A percentile compares a stretch with the other conserved stretches of the same genome.
Evolutionary conservation across 129 eudicot genomes (phyloP).

Genomic region (Chrysanthemum seticuspe): DNA sequence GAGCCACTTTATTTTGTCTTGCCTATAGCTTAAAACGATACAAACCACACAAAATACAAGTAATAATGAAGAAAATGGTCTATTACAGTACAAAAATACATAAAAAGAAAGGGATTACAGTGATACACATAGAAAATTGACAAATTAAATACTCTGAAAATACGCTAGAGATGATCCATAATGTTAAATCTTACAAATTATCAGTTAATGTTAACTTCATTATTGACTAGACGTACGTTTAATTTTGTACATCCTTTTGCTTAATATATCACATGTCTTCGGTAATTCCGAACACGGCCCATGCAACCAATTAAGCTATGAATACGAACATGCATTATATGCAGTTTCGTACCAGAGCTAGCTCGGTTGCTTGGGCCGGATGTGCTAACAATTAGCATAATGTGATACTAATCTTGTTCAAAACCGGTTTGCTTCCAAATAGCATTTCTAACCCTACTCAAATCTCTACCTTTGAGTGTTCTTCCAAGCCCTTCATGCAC

Average conservation of each 20-base stretch:
- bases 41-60: not conserved
- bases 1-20: not conserved
- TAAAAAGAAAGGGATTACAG: not conserved
- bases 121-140: slow-evolving; percentile 10
- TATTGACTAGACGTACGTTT: slow-evolving; percentile 12
- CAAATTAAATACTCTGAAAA: slow-evolving; percentile 10
- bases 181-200: slow-evolving; percentile 28
- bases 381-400: not conserved
- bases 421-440: slow-evolving; percentile 92
- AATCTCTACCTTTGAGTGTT: slow-evolving; percentile 80
- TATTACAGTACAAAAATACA: slow-evolving; percentile 9
- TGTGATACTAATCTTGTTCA: slow-evolving; percentile 36
- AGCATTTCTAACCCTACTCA: slow-evolving; percentile 86
- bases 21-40: not conserved
- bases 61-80: not conserved
- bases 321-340: too few species aligned
- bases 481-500: slow-evolving; percentile 88
- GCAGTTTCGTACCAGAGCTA: too few species aligned
- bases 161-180: slow-evolving; percentile 10
- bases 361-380: too few species aligned
- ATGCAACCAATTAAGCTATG: too few species aligned
- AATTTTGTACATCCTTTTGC: slow-evolving; percentile 22
- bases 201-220: slow-evolving; percentile 29
- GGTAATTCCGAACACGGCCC: too few species aligned
- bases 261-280: not conserved